phyloP scores from a whole-genome alignment of 2,329 filamentous ascomycete species.

The Corniculantispora saksenae region DNA sequence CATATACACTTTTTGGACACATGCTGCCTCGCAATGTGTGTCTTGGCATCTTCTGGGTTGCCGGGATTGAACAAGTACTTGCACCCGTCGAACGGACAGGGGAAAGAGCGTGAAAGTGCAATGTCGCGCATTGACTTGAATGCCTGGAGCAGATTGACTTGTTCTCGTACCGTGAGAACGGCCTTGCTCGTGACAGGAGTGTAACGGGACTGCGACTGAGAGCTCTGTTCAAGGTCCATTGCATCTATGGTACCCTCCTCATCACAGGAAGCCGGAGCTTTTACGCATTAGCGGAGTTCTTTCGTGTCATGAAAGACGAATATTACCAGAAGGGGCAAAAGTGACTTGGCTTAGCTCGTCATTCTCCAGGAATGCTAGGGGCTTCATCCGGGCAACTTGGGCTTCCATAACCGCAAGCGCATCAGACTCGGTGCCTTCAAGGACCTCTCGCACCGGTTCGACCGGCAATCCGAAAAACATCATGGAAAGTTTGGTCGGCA shows the following conservation, averaged over 20 bases:
- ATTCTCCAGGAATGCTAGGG: not conserved
- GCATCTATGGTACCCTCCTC: not conserved
- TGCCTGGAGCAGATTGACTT: conserved; percentile 35
- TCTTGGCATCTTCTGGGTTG: conserved; percentile 32
- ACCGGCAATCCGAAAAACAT: conserved; percentile 50
- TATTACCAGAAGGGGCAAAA: not conserved
- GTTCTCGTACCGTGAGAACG: conserved; percentile 44
- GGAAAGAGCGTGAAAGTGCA: conserved; percentile 29
- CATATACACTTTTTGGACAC: conserved; percentile 36
- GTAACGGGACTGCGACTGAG: conserved; percentile 10
- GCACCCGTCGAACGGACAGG: conserved; percentile 44
- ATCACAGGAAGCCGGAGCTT: not conserved
- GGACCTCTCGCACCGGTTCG: conserved; percentile 34
- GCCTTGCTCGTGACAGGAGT: conserved; percentile 40
- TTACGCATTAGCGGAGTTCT: not conserved
- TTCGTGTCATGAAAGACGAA: not conserved
- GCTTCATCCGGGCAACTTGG: not conserved
- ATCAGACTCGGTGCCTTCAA: conserved; percentile 24
- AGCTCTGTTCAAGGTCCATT: not conserved
- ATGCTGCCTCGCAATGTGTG: conserved; percentile 40
- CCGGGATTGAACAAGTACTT: conserved; percentile 33
- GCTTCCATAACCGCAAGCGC: not conserved
- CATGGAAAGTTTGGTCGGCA: conserved; percentile 46
- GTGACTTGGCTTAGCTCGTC: not conserved
- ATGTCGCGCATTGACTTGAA: conserved; percentile 7